phyloP scores from a whole-genome alignment of 2,329 filamentous ascomycete genomes.

The Arthrobotrys conoides region DNA sequence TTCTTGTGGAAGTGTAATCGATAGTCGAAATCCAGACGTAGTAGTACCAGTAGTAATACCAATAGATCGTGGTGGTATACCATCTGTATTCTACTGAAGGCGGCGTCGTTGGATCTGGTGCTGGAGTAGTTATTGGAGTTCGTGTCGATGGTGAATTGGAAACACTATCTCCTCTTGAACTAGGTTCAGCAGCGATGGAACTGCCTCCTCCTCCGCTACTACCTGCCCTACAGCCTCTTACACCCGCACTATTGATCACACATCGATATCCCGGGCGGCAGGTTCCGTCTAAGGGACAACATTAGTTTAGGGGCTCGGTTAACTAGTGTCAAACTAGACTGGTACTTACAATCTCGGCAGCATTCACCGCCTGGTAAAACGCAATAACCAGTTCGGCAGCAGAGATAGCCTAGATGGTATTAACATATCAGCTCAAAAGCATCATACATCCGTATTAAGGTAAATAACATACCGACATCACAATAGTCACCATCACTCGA shows the following conservation, averaged over 20 bases:
- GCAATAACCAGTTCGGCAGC: constrained; percentile 54
- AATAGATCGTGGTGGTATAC: constrained; percentile 55
- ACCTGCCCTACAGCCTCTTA: constrained; percentile 45
- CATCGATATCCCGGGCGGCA: constrained; percentile 55
- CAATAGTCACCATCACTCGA: constrained; percentile 38
- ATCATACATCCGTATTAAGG: neutral
- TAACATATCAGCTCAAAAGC: constrained; percentile 6
- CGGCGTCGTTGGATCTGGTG: constrained; percentile 13
- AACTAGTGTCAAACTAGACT: neutral
- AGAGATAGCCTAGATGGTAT: constrained; percentile 39
- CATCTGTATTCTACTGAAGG: constrained; percentile 34
- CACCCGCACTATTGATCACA: constrained; percentile 54
- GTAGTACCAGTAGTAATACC: constrained; percentile 60
- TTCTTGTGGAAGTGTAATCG: constrained; percentile 51
- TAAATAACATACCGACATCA: constrained; percentile 23
- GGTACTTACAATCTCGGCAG: constrained; percentile 49
- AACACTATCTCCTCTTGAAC: constrained; percentile 24
- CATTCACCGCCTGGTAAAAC: constrained; percentile 55
- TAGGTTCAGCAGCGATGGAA: constrained; percentile 41
- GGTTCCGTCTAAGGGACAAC: constrained; percentile 34
- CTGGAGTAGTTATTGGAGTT: constrained; percentile 7
- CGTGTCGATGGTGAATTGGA: constrained; percentile 14
- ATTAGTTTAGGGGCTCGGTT: constrained; percentile 10
- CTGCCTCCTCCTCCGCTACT: constrained; percentile 48
- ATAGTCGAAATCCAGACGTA: constrained; percentile 47